Conservation (phyloP, 2,329 filamentous ascomycete genomes). For the Fusarium sp. region DNA sequence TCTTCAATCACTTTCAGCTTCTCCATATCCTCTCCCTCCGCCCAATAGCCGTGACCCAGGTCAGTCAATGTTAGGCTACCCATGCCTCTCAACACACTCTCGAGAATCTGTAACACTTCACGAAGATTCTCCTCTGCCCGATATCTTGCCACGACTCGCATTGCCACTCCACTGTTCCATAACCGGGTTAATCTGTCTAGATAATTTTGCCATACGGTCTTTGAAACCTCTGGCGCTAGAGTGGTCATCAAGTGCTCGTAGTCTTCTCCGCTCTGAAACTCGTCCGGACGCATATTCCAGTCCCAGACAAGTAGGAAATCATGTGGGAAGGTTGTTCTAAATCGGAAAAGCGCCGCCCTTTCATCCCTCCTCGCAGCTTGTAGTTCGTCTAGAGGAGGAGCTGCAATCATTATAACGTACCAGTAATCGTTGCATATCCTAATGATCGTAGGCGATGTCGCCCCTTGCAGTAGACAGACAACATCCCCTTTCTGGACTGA, state of each 20-base stretch:
- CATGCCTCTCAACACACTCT: neutral
- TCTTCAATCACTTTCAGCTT: neutral
- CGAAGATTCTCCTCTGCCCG: too few relatives aligned
- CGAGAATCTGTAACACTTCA: too few relatives aligned
- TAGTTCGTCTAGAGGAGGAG: neutral
- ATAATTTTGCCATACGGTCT: too few relatives aligned
- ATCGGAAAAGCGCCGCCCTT: neutral
- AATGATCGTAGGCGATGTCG: neutral
- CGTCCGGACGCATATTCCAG: neutral
- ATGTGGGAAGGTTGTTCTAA: neutral
- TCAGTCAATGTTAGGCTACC: fast-evolving
- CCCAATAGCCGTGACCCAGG: too few relatives aligned
- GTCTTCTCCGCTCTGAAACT: neutral
- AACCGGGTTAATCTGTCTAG: too few relatives aligned
- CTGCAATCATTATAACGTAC: neutral
- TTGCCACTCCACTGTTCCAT: too few relatives aligned
- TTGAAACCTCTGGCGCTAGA: too few relatives aligned
- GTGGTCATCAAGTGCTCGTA: neutral
- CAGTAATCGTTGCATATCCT: neutral
- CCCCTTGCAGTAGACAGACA: neutral
- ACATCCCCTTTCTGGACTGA: neutral
- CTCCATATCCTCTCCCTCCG: too few relatives aligned
- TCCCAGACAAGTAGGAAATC: neutral
- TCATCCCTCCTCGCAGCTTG: neutral
- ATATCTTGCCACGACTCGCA: too few relatives aligned